Evolutionary conservation across 1,284 basidiomycete species (phyloP).

Genomic region (Phenoliferia sp.): DNA sequence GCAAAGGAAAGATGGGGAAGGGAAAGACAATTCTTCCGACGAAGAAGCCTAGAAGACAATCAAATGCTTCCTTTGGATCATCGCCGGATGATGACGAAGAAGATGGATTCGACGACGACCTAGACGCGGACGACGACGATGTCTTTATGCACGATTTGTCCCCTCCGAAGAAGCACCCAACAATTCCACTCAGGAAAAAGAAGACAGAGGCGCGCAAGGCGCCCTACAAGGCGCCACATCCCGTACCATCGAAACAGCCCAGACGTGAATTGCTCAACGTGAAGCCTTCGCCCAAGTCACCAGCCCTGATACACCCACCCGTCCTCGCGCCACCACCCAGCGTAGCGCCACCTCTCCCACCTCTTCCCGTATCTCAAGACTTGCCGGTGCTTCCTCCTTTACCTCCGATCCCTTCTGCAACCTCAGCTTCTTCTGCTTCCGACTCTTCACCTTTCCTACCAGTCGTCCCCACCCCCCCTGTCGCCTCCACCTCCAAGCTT

Average conservation of each 20-base stretch:
- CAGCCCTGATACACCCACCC: background rate
- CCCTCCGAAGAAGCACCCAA: slow-evolving; percentile 1
- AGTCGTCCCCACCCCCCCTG: too few species aligned
- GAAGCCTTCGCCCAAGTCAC: background rate
- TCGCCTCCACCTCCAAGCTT: background rate
- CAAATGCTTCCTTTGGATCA: background rate
- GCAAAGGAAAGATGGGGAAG: slow-evolving; percentile 6
- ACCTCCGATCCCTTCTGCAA: background rate
- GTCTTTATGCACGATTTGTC: background rate
- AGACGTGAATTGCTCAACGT: background rate
- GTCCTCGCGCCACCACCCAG: background rate
- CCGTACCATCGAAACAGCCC: background rate
- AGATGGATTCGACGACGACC: slow-evolving; percentile 4
- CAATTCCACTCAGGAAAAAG: background rate
- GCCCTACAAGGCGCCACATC: background rate
- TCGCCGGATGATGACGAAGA: slow-evolving; percentile 5
- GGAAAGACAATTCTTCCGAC: slow-evolving; percentile 3
- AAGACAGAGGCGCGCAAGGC: background rate
- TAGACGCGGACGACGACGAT: slow-evolving; percentile 4
- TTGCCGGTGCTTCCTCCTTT: background rate
- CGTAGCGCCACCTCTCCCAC: background rate
- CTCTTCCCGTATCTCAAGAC: background rate
- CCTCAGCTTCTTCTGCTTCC: background rate
- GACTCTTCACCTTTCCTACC: background rate
- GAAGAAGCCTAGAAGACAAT: slow-evolving; percentile 15